These are phyloP conservation scores for Ambrosia artemisiifolia DNA, from an alignment of 129 eudicot genomes.

Conservation along the genomic window DNA sequence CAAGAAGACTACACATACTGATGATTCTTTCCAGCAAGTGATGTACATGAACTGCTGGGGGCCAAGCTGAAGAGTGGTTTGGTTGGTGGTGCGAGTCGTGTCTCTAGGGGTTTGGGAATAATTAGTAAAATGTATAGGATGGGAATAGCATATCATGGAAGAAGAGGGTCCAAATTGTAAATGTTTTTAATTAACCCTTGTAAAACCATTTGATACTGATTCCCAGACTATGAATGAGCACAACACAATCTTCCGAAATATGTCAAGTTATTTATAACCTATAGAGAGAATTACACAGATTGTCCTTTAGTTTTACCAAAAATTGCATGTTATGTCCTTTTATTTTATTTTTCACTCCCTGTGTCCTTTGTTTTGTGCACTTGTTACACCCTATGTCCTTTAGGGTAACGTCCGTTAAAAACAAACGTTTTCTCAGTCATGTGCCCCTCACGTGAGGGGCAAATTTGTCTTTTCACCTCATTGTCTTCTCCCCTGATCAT, in stretches of 20 bases:
- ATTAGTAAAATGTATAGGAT: neutral
- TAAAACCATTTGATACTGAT: neutral
- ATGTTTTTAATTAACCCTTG: neutral
- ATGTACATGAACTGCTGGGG: conserved; percentile 38
- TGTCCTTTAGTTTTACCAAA: too few species aligned
- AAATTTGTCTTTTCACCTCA: too few species aligned
- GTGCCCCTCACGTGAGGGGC: too few species aligned
- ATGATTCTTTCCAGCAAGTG: conserved; percentile 27
- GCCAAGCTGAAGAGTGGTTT: neutral
- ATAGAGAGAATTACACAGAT: too few species aligned
- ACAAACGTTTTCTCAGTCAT: too few species aligned
- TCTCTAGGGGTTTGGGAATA: neutral
- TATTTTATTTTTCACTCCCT: too few species aligned
- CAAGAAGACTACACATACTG: conserved; percentile 1
- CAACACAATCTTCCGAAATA: neutral
- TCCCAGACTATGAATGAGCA: neutral
- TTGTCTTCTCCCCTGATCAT: too few species aligned
- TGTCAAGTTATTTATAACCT: neutral
- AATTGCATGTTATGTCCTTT: too few species aligned
- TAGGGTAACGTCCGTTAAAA: too few species aligned
- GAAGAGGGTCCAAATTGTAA: conserved; percentile 5
- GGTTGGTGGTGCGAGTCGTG: neutral
- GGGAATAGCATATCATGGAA: neutral
- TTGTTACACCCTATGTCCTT: too few species aligned
- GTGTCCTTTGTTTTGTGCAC: too few species aligned